These are phyloP conservation scores for Eutypella sp. DNA, from an alignment of 2,329 filamentous ascomycete genomes.

Conservation along the genomic window DNA sequence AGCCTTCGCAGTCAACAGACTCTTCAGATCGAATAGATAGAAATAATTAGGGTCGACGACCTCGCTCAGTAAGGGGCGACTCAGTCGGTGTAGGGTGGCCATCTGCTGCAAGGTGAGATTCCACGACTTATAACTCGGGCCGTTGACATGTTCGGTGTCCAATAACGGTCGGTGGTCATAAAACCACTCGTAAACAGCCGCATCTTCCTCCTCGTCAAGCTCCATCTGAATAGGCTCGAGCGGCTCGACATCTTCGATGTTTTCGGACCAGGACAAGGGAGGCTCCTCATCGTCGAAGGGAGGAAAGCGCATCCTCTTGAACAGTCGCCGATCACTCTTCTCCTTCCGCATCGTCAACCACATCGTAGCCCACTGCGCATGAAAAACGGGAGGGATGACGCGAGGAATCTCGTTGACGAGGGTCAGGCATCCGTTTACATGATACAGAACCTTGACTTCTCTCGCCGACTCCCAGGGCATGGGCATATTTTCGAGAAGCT, in stretches of 20 bases:
- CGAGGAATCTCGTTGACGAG: conserved; percentile 94
- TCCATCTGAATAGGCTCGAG: conserved; percentile 98
- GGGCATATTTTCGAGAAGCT: conserved; percentile 97
- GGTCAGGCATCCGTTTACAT: conserved; percentile 95
- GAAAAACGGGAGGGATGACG: conserved; percentile 96
- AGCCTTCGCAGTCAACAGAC: conserved; percentile 92
- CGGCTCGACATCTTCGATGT: conserved; percentile 97
- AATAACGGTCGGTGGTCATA: conserved; percentile 89
- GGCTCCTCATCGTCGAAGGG: conserved; percentile 99
- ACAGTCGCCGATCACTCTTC: conserved; percentile 90
- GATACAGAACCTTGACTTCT: conserved; percentile 96
- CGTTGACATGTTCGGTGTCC: conserved; percentile 91
- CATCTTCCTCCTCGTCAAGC: conserved; percentile 88
- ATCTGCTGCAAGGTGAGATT: conserved; percentile 91
- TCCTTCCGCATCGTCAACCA: conserved; percentile 98
- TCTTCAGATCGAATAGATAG: conserved; percentile 92
- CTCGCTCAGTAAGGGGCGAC: conserved; percentile 84
- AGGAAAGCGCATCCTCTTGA: conserved; percentile 98
- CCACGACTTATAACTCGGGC: conserved; percentile 94
- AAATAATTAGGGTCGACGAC: conserved; percentile 96
- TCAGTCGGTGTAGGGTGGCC: conserved; percentile 89
- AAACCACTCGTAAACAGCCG: conserved; percentile 90
- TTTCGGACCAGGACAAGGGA: conserved; percentile 95
- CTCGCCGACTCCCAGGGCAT: conserved; percentile 98
- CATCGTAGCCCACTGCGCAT: conserved; percentile 99